Percentiles rank a stretch among this genome's conserved stretches.
These are phyloP conservation scores for Daldinia caldariorum DNA, from an alignment of 495 filamentous ascomycete species.

Conservation along the genomic window DNA sequence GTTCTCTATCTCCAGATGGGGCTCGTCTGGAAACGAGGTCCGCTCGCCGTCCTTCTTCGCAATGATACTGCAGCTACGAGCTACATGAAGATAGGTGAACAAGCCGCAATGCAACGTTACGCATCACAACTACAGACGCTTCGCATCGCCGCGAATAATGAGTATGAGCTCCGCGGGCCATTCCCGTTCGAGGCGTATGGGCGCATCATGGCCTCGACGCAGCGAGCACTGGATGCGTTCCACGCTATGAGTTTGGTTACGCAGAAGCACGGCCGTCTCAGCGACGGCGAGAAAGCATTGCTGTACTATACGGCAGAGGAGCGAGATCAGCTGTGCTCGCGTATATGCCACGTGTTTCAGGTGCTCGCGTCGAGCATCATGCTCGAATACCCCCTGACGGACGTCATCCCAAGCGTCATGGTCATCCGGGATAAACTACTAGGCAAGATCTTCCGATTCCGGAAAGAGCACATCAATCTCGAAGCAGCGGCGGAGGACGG, in stretches of 20 bases:
- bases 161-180: slow-evolving; percentile 85
- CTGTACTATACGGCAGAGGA: slow-evolving; percentile 83
- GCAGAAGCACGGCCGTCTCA: slow-evolving; percentile 78
- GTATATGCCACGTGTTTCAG: slow-evolving; percentile 93
- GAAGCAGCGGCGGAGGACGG: slow-evolving; percentile 22
- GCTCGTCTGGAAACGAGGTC: slow-evolving; percentile 97
- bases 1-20: slow-evolving; percentile 92
- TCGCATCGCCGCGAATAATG: slow-evolving; percentile 74
- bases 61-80: slow-evolving; percentile 60
- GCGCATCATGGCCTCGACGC: slow-evolving; percentile 78
- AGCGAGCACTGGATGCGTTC: slow-evolving; percentile 87
- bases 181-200: slow-evolving; percentile 77
- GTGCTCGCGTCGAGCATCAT: slow-evolving; percentile 93
- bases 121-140: slow-evolving; percentile 73
- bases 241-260: slow-evolving; percentile 96
- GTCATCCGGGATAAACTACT: slow-evolving; percentile 83
- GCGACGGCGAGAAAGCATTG: slow-evolving; percentile 80
- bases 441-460: slow-evolving; percentile 88
- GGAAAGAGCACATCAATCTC: slow-evolving; percentile 67
- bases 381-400: slow-evolving; percentile 90
- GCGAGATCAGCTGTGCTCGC: slow-evolving; percentile 76
- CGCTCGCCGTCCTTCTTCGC: slow-evolving; percentile 74
- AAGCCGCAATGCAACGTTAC: slow-evolving; percentile 69
- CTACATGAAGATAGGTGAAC: slow-evolving; percentile 86
- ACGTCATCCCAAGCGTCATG: slow-evolving; percentile 82